phyloP scores from a whole-genome alignment of 2,329 filamentous ascomycete genomes.

The Colletotrichum acutatum region DNA sequence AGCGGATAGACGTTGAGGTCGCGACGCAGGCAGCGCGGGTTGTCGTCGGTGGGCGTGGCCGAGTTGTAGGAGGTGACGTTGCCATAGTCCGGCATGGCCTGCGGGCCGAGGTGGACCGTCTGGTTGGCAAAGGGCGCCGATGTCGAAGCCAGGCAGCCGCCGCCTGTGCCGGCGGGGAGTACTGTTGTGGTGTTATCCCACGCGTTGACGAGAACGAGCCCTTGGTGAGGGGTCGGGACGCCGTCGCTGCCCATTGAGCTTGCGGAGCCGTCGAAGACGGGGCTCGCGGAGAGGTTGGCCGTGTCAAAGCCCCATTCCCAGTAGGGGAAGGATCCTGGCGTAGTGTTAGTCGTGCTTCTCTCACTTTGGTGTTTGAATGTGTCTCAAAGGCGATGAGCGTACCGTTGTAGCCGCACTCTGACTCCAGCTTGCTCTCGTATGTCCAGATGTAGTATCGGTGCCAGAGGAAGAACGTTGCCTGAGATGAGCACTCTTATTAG shows the following conservation, averaged over 20 bases:
- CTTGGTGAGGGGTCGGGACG: slow-evolving; percentile 42
- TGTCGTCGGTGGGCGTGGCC: slow-evolving; percentile 46
- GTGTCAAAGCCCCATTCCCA: slow-evolving; percentile 38
- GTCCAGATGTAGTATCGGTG: slow-evolving; percentile 38
- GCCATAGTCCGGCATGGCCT: slow-evolving; percentile 19
- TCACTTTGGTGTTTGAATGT: neutral
- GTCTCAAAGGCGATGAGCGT: neutral
- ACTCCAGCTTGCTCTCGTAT: slow-evolving; percentile 38
- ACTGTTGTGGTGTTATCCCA: slow-evolving; percentile 38
- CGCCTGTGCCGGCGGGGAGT: slow-evolving; percentile 58
- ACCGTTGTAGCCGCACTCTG: slow-evolving; percentile 40
- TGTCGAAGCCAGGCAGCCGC: slow-evolving; percentile 51
- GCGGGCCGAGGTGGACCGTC: slow-evolving; percentile 51
- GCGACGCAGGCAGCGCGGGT: slow-evolving; percentile 55
- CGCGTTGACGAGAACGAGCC: slow-evolving; percentile 22
- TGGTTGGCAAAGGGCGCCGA: slow-evolving; percentile 51
- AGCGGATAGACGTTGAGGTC: slow-evolving; percentile 44
- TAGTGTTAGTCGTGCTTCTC: neutral
- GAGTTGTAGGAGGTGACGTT: slow-evolving; percentile 31
- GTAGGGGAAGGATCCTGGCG: slow-evolving; percentile 32
- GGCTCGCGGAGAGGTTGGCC: slow-evolving; percentile 42
- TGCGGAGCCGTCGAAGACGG: slow-evolving; percentile 53
- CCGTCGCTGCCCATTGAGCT: slow-evolving; percentile 52
- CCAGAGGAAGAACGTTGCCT: slow-evolving; percentile 37
- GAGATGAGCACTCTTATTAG: neutral